phyloP scores from a whole-genome alignment of 768 basidiomycete species.

The Mycena olivaceomarginata region DNA sequence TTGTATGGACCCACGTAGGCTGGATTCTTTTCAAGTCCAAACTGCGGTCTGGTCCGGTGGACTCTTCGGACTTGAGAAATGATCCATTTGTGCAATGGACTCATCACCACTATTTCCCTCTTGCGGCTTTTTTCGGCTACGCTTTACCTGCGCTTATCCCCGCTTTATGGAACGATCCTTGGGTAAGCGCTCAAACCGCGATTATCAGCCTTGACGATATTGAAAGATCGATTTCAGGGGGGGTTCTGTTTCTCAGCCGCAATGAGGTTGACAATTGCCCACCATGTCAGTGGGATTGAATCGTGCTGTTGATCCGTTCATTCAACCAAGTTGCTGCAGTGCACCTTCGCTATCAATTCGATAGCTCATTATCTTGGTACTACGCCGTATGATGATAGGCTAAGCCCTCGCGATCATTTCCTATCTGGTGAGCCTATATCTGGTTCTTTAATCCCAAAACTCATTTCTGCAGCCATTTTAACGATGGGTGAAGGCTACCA shows the following conservation, averaged over 20 bases:
- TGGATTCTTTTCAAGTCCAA: constrained; percentile 90
- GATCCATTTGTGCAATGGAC: constrained; percentile 87
- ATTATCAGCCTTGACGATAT: constrained; percentile 3
- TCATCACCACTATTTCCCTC: constrained; percentile 81
- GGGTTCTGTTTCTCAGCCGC: constrained; percentile 88
- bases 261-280: constrained; percentile 82
- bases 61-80: constrained; percentile 82
- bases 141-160: constrained; percentile 81
- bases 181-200: constrained; percentile 34
- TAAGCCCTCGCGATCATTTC: constrained; percentile 86
- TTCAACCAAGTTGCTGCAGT: constrained; percentile 61
- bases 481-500: constrained; percentile 95
- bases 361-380: constrained; percentile 91
- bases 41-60: constrained; percentile 81
- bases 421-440: constrained; percentile 64
- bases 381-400: constrained; percentile 87
- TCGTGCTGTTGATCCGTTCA: constrained; percentile 10
- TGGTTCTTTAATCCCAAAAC: not conserved
- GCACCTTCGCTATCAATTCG: constrained; percentile 93
- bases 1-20: constrained; percentile 89
- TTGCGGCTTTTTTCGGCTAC: constrained; percentile 82
- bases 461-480: constrained; percentile 69
- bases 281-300: constrained; percentile 76
- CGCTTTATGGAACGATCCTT: constrained; percentile 80
- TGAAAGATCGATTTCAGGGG: constrained; percentile 69